Percentiles rank a stretch among this genome's conserved stretches.
Evolutionary conservation across 371 early-diverging fungal genomes (phyloP).

Genomic region (Mucor velutinosus): DNA sequence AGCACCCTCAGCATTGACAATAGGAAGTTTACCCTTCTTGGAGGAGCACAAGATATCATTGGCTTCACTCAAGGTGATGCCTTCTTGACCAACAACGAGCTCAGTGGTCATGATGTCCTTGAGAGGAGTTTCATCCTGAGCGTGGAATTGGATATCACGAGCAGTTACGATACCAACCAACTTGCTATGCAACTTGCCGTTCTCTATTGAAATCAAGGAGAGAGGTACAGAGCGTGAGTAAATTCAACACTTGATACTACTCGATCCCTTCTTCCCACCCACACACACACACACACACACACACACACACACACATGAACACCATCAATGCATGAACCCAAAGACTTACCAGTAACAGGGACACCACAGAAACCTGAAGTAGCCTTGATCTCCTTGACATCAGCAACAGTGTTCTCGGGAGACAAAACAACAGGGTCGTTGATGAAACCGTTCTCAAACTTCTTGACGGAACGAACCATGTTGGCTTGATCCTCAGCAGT

Average conservation of each 20-base stretch:
- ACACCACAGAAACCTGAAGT: conserved; percentile 94
- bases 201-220: conserved; percentile 46
- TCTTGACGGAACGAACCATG: conserved; percentile 97
- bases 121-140: conserved; percentile 59
- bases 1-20: conserved; percentile 80
- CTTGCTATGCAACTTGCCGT: conserved; percentile 86
- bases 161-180: conserved; percentile 95
- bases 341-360: conserved; percentile 84
- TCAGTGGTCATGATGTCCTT: conserved; percentile 90
- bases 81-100: conserved; percentile 82
- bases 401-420: conserved; percentile 82
- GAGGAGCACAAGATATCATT: conserved; percentile 85
- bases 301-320: no score
- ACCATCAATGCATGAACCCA: not conserved
- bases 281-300: not conserved
- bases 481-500: conserved; percentile 91
- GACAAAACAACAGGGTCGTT: conserved; percentile 89
- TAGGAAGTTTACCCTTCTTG: conserved; percentile 97
- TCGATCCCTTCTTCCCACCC: not conserved
- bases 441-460: conserved; percentile 98
- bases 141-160: conserved; percentile 93
- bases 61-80: conserved; percentile 89
- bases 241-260: not conserved
- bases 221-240: not conserved
- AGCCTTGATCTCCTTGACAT: conserved; percentile 86